Conservation (phyloP, 208 protist species). For the Crithidia fasciculata region DNA sequence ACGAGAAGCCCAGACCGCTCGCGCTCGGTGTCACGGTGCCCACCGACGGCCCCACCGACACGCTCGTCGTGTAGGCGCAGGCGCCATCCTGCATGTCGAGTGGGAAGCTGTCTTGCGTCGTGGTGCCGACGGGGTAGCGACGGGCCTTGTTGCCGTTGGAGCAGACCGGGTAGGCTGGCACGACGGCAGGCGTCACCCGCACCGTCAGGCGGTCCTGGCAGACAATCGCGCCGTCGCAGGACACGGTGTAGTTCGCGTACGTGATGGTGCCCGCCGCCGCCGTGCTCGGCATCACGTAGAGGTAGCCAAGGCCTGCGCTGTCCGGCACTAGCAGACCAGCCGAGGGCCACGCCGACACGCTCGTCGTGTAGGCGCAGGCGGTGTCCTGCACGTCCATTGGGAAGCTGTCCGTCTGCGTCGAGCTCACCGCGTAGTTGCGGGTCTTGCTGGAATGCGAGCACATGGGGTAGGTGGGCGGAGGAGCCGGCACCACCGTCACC, state of each 20-base stretch:
- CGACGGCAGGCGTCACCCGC: constrained; percentile 3
- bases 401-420: constrained; percentile 26
- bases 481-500: constrained; percentile 16
- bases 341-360: constrained; percentile 15
- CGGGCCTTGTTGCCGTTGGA: constrained; percentile 26
- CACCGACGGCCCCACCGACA: constrained; percentile 19
- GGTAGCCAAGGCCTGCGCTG: constrained; percentile 26
- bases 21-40: constrained; percentile 28
- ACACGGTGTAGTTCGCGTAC: constrained; percentile 20
- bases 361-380: constrained; percentile 31
- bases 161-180: constrained; percentile 14
- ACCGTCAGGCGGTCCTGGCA: constrained; percentile 36
- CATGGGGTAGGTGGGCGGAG: constrained; percentile 16
- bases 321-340: constrained; percentile 25
- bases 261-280: constrained; percentile 19
- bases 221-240: constrained; percentile 32
- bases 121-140: constrained; percentile 26
- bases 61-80: constrained; percentile 39
- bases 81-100: constrained; percentile 33
- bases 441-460: constrained; percentile 27
- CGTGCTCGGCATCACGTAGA: constrained; percentile 25
- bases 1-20: constrained; percentile 26
- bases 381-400: constrained; percentile 30
- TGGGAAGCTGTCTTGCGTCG: constrained; percentile 29
- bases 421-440: constrained; percentile 23